phyloP scores from a whole-genome alignment of 1,284 basidiomycete species.

The Moniliophthora roreri region DNA sequence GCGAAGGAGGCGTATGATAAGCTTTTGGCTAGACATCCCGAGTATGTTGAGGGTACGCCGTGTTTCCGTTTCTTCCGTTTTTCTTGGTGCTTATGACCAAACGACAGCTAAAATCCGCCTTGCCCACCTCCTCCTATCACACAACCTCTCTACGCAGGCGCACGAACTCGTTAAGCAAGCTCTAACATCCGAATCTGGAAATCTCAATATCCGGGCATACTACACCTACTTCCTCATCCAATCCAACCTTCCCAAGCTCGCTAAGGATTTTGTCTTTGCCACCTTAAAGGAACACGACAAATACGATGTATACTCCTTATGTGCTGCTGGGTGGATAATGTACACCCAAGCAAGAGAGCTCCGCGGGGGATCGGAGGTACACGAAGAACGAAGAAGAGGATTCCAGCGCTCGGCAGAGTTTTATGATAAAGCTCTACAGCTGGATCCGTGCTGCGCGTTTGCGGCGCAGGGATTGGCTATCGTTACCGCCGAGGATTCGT shows the following conservation, averaged over 20 bases:
- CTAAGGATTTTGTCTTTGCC: slow-evolving; percentile 82
- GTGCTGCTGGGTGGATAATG: slow-evolving; percentile 82
- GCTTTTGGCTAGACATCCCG: slow-evolving; percentile 82
- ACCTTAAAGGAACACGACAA: slow-evolving; percentile 84
- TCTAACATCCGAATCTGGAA: slow-evolving; percentile 65
- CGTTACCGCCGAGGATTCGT: slow-evolving; percentile 84
- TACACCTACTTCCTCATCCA: slow-evolving; percentile 89
- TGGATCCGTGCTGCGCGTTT: slow-evolving; percentile 83
- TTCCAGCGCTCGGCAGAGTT: slow-evolving; percentile 86
- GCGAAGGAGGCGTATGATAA: slow-evolving; percentile 87
- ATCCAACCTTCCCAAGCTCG: slow-evolving; percentile 65
- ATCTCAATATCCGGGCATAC: slow-evolving; percentile 81
- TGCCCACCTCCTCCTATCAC: slow-evolving; percentile 70
- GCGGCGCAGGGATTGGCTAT: slow-evolving; percentile 94
- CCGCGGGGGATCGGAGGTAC: slow-evolving; percentile 56
- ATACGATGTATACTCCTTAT: slow-evolving; percentile 88
- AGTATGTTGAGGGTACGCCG: slow-evolving; percentile 87
- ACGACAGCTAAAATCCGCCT: slow-evolving; percentile 84
- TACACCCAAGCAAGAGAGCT: slow-evolving; percentile 85
- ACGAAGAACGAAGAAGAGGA: slow-evolving; percentile 72
- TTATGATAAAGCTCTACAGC: slow-evolving; percentile 83
- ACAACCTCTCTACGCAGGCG: slow-evolving; percentile 76
- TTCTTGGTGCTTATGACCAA: slow-evolving; percentile 4
- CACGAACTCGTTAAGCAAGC: slow-evolving; percentile 88
- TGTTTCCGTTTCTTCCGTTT: slow-evolving; percentile 1